Percentiles rank a stretch among this genome's conserved stretches.
These are phyloP conservation scores for Fusarium foetens DNA, from an alignment of 2,329 filamentous ascomycete species.

Conservation along the genomic window DNA sequence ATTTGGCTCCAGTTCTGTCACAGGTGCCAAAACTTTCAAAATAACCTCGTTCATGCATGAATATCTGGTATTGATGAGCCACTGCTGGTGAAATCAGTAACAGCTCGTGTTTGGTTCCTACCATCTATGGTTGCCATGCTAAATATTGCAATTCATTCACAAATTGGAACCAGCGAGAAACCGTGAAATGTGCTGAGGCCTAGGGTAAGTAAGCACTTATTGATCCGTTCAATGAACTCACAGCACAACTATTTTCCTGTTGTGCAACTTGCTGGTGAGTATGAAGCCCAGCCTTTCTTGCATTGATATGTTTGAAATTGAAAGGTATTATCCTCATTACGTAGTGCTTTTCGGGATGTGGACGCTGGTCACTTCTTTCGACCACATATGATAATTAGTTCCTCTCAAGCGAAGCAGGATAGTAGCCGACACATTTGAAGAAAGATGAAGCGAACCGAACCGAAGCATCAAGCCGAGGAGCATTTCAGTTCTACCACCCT, in stretches of 20 bases:
- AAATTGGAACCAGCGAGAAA: background rate
- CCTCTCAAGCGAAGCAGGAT: background rate
- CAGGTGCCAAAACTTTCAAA: background rate
- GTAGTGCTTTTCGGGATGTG: background rate
- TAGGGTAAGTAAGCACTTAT: background rate
- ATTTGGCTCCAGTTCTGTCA: background rate
- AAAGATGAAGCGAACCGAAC: background rate
- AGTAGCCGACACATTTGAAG: background rate
- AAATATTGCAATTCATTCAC: background rate
- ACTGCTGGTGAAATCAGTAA: background rate
- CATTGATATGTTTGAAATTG: background rate
- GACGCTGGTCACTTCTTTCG: background rate
- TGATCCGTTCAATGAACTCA: background rate
- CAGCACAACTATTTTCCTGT: background rate
- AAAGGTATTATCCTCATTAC: background rate
- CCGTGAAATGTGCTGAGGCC: background rate
- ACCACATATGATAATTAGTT: background rate
- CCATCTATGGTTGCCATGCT: background rate
- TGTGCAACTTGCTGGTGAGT: background rate
- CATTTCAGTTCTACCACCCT: background rate
- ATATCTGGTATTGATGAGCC: background rate
- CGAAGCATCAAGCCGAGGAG: constrained; percentile 2
- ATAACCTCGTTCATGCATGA: background rate
- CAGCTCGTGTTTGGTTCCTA: background rate
- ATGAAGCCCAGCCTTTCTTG: background rate